phyloP scores from a whole-genome alignment of 768 basidiomycete species.

The Russula brevipes region DNA sequence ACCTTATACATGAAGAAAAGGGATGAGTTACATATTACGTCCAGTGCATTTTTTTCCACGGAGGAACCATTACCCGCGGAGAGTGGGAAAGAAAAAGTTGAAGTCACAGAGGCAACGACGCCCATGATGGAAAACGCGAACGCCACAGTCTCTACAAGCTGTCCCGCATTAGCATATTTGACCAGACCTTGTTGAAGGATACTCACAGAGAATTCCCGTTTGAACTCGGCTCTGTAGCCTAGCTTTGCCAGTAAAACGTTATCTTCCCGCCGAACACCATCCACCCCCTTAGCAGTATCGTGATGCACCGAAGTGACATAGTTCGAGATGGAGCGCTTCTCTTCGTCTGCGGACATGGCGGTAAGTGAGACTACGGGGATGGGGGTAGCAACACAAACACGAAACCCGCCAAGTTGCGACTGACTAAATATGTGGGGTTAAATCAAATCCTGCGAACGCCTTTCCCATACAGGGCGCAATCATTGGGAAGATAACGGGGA shows the following conservation, averaged over 20 bases:
- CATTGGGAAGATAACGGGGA: background rate
- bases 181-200: no score
- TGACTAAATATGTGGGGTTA: slow-evolving; percentile 1
- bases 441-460: background rate
- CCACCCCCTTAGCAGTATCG: background rate
- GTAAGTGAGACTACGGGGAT: background rate
- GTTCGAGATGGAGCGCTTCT: slow-evolving; percentile 1
- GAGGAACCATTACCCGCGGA: slow-evolving; percentile 43
- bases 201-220: slow-evolving; percentile 67
- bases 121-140: slow-evolving; percentile 73
- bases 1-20: slow-evolving; percentile 35
- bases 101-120: slow-evolving; percentile 62
- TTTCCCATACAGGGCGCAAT: background rate
- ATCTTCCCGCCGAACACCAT: slow-evolving; percentile 35
- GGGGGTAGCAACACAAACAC: background rate
- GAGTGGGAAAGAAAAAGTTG: slow-evolving; percentile 60
- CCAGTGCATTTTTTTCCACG: background rate
- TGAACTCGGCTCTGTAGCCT: slow-evolving; percentile 70
- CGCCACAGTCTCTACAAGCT: slow-evolving; percentile 58
- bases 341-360: slow-evolving; percentile 11
- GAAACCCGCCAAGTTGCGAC: background rate
- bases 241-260: slow-evolving; percentile 56
- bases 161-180: background rate
- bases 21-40: background rate
- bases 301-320: background rate